Evolutionary conservation across 495 filamentous ascomycete species (phyloP).

Genomic region (Trichoderma virens): DNA sequence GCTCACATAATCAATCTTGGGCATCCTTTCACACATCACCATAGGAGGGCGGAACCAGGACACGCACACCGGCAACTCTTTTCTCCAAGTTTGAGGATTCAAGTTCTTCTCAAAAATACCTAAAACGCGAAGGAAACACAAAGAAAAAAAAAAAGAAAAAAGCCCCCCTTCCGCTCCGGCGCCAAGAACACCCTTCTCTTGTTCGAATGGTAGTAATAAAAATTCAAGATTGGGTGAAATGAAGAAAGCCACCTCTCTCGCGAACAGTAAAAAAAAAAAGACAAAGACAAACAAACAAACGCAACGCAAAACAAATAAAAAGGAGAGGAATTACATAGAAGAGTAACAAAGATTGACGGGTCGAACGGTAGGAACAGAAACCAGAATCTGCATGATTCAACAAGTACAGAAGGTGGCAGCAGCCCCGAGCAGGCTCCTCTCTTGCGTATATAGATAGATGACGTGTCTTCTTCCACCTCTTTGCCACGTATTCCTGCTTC

Average conservation of each 20-base stretch:
- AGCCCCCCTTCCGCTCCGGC: neutral
- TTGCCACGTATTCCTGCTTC: neutral
- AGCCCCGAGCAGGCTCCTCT: neutral
- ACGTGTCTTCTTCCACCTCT: neutral
- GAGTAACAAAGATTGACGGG: conserved; percentile 1
- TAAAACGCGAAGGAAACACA: neutral
- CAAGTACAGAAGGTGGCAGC: neutral
- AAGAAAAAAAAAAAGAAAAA: neutral
- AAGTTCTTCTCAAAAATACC: neutral
- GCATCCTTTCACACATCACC: neutral
- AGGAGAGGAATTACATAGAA: neutral
- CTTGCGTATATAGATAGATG: neutral
- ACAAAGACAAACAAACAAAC: neutral
- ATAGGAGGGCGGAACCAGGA: too few species aligned
- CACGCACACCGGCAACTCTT: neutral
- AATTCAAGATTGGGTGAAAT: neutral
- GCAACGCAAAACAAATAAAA: neutral
- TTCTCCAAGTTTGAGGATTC: neutral
- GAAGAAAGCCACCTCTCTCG: neutral
- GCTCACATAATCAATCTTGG: neutral
- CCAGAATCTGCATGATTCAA: conserved; percentile 1
- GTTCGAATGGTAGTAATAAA: neutral
- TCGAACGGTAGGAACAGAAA: neutral
- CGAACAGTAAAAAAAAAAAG: neutral
- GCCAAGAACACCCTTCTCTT: neutral